A percentile compares a stretch with the other conserved stretches of the same genome.
These are phyloP conservation scores for Hypsizygus marmoreus DNA, from an alignment of 768 basidiomycete genomes.

Conservation along the genomic window DNA sequence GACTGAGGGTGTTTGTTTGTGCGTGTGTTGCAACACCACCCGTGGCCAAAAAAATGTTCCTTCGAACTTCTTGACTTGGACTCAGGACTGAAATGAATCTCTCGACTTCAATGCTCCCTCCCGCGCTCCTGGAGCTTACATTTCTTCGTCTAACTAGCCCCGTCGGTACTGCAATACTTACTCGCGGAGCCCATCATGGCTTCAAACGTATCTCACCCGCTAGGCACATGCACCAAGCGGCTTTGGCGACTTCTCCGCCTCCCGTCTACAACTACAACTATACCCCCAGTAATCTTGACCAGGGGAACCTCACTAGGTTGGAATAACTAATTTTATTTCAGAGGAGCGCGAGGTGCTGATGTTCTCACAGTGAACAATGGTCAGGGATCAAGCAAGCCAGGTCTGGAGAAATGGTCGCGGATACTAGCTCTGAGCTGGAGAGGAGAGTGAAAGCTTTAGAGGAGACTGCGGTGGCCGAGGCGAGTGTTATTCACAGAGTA, in stretches of 20 bases:
- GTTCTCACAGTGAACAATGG: conserved; percentile 4
- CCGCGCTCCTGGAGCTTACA: conserved; percentile 29
- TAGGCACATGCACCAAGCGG: conserved; percentile 23
- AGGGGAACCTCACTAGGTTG: not conserved
- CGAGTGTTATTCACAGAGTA: too few species aligned
- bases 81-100: too few species aligned
- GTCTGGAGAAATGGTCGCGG: conserved; percentile 12
- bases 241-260: conserved; percentile 10
- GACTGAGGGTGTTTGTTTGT: too few species aligned
- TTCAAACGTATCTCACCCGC: conserved; percentile 10
- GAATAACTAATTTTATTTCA: not conserved
- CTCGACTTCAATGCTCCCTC: conserved; percentile 25
- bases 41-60: too few species aligned
- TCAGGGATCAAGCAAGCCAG: conserved; percentile 5
- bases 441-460: conserved; percentile 38
- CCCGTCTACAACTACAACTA: conserved; percentile 6
- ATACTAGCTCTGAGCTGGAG: conserved; percentile 31
- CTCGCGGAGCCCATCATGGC: conserved; percentile 4
- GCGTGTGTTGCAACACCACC: too few species aligned
- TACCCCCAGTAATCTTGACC: not conserved
- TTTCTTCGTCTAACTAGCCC: conserved; percentile 22
- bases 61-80: too few species aligned
- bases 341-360: not conserved
- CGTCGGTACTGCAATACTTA: conserved; percentile 11
- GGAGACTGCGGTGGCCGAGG: conserved; percentile 35